Conservation (phyloP, 1,139 yeast genomes). For the Entelexis sorbosivorans region DNA sequence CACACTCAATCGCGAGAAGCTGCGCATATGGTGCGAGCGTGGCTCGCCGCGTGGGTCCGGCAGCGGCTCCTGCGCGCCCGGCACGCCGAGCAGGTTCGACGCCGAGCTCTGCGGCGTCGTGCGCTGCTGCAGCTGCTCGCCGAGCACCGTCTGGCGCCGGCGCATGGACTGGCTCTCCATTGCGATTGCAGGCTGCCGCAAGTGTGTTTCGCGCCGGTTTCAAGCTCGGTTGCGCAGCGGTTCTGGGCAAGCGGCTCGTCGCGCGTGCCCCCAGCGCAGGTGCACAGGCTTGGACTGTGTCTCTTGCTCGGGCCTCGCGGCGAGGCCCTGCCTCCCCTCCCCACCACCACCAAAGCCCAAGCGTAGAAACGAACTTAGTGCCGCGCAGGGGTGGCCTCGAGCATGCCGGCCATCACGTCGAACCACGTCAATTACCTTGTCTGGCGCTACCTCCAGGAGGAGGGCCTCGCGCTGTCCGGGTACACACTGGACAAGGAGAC, state of each 20-base stretch:
- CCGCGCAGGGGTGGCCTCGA: background rate
- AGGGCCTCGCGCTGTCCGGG: conserved; percentile 71
- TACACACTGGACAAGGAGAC: conserved; percentile 73
- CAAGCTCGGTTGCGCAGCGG: too few species aligned
- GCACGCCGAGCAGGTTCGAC: conserved; percentile 2
- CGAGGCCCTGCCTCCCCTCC: too few species aligned
- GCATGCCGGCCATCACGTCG: conserved; percentile 65
- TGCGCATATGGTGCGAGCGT: conserved; percentile 13
- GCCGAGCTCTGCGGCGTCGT: conserved; percentile 1
- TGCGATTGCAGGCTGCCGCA: background rate
- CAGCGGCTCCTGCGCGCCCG: background rate
- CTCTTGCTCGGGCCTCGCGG: background rate
- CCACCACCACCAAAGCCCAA: too few species aligned
- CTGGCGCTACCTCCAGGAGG: conserved; percentile 88
- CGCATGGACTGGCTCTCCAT: conserved; percentile 20
- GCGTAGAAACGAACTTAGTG: background rate
- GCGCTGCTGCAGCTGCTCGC: conserved; percentile 17
- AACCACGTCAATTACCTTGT: conserved; percentile 79
- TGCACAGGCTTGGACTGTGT: background rate
- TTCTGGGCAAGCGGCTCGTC: too few species aligned
- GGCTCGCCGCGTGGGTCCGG: background rate
- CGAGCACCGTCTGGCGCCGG: conserved; percentile 23
- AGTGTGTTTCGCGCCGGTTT: too few species aligned
- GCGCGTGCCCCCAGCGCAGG: too few species aligned
- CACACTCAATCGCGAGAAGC: conserved; percentile 18